Evolutionary conservation across 495 filamentous ascomycete species (phyloP), one percentile per base, ranked within the genome.

Genomic region (Lineolata rhizophorae): DNA sequence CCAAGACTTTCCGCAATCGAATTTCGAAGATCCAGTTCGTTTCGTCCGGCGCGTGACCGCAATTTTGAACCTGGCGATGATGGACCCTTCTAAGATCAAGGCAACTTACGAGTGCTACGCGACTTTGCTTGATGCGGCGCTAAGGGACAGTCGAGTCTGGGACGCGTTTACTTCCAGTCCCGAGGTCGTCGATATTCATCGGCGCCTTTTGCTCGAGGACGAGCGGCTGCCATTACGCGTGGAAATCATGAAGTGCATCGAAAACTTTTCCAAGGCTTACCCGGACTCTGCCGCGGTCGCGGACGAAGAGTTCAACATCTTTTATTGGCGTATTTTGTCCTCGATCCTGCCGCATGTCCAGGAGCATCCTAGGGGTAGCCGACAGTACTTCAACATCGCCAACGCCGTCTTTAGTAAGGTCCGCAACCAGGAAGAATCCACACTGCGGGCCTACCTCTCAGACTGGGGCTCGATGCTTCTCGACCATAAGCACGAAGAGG

Each of bases 41-140:
- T n/a, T 17, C 40, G 18, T 27, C 24, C 8, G 16, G 24, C 4
- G 9, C 37, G n/a, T 22, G 42, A 15, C 17, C 18, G 14, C 28
- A 30, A n/a, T 41, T 10, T 25, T 41, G 20, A 22, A 36, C 5
- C 18, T 19, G n/a, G 29, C 29, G n/a, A n/a, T n/a, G n/a, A n/a
- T n/a, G n/a, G n/a, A n/a, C n/a, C n/a, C n/a, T n/a, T n/a, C n/a
- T n/a, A n/a, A n/a, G n/a, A n/a, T n/a, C 10, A 34, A 35, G 14
- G 42, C 67, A 45, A 40, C 68, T 3, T 46, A 55, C 28, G 43
- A 61, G 25, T 63, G 62, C 18, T 72, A 82, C 31, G 62, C 66
- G 10, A 56, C 68, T 9, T 52, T 84, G 2, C 51, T 81, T 0
- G 68, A 79, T 45, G 66, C 60, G 11, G 77, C 72, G 26, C 50